phyloP scores from a whole-genome alignment of 106 monocot species.

The Gastrodia elata region DNA sequence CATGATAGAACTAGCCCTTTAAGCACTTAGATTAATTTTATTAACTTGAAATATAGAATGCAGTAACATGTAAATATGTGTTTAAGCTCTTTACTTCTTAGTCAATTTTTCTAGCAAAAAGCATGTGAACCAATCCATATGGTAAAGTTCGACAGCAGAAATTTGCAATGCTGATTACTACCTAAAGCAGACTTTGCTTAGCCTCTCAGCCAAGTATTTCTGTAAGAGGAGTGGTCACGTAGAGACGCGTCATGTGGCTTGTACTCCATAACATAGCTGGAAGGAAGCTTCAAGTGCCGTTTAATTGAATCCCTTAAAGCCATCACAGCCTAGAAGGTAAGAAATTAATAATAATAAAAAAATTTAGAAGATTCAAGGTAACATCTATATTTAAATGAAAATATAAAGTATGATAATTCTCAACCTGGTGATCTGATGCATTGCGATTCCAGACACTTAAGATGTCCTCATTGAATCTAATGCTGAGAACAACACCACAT shows the following conservation, averaged over 20 bases:
- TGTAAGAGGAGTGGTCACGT: conserved; percentile 88
- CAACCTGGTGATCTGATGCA: conserved; percentile 77
- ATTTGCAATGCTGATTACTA: too few species aligned
- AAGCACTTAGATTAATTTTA: not conserved
- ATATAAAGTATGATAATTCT: not conserved
- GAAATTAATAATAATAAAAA: not conserved
- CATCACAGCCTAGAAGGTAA: conserved; percentile 66
- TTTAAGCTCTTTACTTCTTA: not conserved
- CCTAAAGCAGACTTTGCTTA: conserved; percentile 17
- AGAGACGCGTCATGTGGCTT: conserved; percentile 89
- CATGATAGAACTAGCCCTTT: not conserved
- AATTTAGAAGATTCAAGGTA: not conserved
- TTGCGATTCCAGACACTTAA: conserved; percentile 92
- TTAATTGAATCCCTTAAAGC: conserved; percentile 83
- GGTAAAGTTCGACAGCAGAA: not conserved
- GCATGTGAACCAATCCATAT: not conserved
- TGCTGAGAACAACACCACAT: conserved; percentile 82
- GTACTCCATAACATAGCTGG: conserved; percentile 92
- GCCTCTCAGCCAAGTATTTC: conserved; percentile 87
- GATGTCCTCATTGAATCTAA: conserved; percentile 88
- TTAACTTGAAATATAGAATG: not conserved
- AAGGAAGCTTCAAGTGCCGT: conserved; percentile 82
- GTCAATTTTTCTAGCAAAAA: not conserved
- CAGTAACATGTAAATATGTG: not conserved
- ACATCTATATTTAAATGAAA: not conserved